Conservation (phyloP, 1,284 basidiomycete species). For the Irpex sp. region DNA sequence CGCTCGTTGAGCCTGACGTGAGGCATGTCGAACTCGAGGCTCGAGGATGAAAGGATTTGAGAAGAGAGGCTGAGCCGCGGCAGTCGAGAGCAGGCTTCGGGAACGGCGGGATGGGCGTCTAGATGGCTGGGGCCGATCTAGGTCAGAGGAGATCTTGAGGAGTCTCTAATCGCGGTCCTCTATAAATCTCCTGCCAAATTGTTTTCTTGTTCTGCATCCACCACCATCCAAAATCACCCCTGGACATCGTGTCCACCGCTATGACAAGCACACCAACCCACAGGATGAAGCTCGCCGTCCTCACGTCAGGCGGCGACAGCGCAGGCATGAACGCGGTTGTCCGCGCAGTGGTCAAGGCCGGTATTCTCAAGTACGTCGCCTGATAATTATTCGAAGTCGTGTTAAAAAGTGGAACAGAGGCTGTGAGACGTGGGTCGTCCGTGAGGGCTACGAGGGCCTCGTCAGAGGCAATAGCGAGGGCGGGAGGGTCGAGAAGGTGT, state of each 20-base stretch:
- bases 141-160: background rate
- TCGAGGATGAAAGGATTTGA: background rate
- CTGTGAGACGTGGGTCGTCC: conserved; percentile 89
- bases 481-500: conserved; percentile 19
- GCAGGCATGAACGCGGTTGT: conserved; percentile 97
- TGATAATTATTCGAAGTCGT: background rate
- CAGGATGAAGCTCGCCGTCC: conserved; percentile 81
- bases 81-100: background rate
- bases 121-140: background rate
- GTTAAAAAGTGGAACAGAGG: conserved; percentile 49
- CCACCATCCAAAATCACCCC: background rate
- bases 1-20: conserved; percentile 67
- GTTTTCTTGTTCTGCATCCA: background rate
- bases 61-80: background rate
- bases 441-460: conserved; percentile 97
- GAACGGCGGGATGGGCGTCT: background rate
- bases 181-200: background rate
- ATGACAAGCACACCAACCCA: background rate
- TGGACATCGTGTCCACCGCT: background rate
- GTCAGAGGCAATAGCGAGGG: conserved; percentile 63
- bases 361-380: conserved; percentile 73
- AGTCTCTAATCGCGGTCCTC: background rate
- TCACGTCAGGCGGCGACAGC: conserved; percentile 96
- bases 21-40: conserved; percentile 48
- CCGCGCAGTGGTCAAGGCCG: conserved; percentile 85